Evolutionary conservation across 306 rosid genomes (phyloP).

Genomic region (Acacia confusa): DNA sequence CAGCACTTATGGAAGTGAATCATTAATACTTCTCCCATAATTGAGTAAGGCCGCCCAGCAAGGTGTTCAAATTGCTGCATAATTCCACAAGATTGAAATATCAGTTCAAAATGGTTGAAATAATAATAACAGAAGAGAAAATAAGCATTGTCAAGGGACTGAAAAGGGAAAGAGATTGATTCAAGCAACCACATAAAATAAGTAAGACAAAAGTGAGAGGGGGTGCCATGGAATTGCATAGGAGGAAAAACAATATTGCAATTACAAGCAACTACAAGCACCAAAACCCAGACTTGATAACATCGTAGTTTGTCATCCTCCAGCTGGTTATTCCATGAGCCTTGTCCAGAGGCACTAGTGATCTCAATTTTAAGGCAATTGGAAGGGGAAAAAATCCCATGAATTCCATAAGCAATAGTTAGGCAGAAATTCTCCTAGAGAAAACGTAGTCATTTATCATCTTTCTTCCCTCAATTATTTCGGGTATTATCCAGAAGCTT

Average conservation of each 20-base stretch:
- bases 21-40: constrained; percentile 61
- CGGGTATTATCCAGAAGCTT: not conserved
- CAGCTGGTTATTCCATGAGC: not conserved
- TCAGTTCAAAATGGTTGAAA: constrained; percentile 3
- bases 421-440: not conserved
- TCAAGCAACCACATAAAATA: not conserved
- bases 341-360: not conserved
- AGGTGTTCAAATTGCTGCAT: constrained; percentile 58
- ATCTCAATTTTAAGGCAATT: not conserved
- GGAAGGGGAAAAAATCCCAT: not conserved
- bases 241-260: not conserved
- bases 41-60: constrained; percentile 38
- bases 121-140: not conserved
- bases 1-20: constrained; percentile 12
- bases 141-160: not conserved
- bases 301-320: not conserved
- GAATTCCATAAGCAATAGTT: not conserved
- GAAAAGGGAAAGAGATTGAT: not conserved
- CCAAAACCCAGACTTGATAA: not conserved
- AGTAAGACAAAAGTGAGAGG: not conserved
- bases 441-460: not conserved
- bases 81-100: constrained; percentile 17
- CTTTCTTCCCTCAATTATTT: not conserved
- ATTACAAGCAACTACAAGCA: not conserved
- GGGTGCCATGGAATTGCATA: not conserved